phyloP scores from a whole-genome alignment of 805 yeast genomes.

The Komagataella phaffii region DNA sequence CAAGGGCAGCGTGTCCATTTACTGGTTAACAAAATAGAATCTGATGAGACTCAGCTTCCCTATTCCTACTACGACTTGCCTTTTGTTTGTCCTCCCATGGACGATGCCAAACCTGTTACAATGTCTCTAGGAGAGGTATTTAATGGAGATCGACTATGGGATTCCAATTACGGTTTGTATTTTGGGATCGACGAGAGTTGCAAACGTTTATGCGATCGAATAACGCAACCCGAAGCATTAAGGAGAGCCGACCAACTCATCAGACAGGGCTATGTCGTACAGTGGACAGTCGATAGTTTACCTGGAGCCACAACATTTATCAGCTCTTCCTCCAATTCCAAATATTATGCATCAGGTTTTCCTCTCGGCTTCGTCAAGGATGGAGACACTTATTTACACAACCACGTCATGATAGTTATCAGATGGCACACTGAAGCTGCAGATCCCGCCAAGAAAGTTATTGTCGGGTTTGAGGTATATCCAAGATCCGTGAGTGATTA shows the following conservation, averaged over 20 bases:
- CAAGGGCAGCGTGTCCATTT: constrained; percentile 53
- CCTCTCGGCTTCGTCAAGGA: constrained; percentile 62
- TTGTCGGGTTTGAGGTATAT: constrained; percentile 84
- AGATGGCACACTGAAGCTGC: constrained; percentile 47
- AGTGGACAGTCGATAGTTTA: constrained; percentile 73
- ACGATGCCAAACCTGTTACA: constrained; percentile 42
- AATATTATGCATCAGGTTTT: constrained; percentile 71
- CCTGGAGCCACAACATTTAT: constrained; percentile 84
- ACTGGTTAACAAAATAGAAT: constrained; percentile 64
- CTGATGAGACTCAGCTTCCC: constrained; percentile 67
- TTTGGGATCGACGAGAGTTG: constrained; percentile 62
- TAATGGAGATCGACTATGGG: constrained; percentile 71
- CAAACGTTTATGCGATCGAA: constrained; percentile 51
- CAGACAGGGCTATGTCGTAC: constrained; percentile 58
- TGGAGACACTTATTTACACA: constrained; percentile 52
- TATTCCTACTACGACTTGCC: constrained; percentile 66
- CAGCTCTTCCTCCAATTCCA: constrained; percentile 37
- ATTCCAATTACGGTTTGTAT: constrained; percentile 50
- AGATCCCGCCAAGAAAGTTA: constrained; percentile 28
- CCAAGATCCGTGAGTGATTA: constrained; percentile 63
- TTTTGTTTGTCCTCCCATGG: constrained; percentile 63
- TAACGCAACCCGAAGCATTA: constrained; percentile 36
- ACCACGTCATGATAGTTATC: constrained; percentile 71
- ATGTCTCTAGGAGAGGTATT: constrained; percentile 66
- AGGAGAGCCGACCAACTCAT: constrained; percentile 48